Evolutionary conservation across 2,329 filamentous ascomycete genomes (phyloP), one percentile per base, ranked within the genome.

Genomic region (Aaosphaeria arxii): DNA sequence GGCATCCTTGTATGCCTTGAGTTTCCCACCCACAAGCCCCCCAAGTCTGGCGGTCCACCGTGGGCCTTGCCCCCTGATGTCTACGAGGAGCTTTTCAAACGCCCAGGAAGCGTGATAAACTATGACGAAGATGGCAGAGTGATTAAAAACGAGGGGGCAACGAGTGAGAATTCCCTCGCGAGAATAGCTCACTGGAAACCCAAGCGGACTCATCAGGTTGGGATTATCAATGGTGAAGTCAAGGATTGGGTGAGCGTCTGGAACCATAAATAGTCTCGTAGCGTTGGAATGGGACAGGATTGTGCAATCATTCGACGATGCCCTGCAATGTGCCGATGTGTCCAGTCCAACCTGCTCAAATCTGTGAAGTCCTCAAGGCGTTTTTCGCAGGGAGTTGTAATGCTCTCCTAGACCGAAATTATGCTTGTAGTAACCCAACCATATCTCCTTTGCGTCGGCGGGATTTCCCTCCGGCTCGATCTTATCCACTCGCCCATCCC

Each of bases 331-430:
- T 24, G 17, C 17, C 17, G 17, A 24, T 24, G 17, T 24, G 17
- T 24, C 17, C 17, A 24, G 17, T 41, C 39, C 39, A 11, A 11
- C 17, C 17, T 24, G 17, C 17, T 24, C 17, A 24, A 24, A 24
- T 24, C 17, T 24, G 17, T 24, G 17, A 24, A 24, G 17, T 30
- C n/a, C 43, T 68, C 62, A 70, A 48, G 53, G 51, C 28, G 45
- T 51, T 47, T 68, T 76, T 40, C 75, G 64, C 66, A 99, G 72
- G 45, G 91, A 95, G 68, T 99, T 99, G 73, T 99, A 99, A 73
- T 99, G 94, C 75, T 97, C 94, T 9, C 94, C 94, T 43, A 99
- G 75, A 1, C 92, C 92, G 70, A 95, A 97, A 43, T 89, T 89
- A 74, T 96, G 91, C 61, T 88, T 81, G 71, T 97, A 97, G 71